Evolutionary conservation across 768 basidiomycete species (phyloP).

Genomic region (Naematelia aurantialba): DNA sequence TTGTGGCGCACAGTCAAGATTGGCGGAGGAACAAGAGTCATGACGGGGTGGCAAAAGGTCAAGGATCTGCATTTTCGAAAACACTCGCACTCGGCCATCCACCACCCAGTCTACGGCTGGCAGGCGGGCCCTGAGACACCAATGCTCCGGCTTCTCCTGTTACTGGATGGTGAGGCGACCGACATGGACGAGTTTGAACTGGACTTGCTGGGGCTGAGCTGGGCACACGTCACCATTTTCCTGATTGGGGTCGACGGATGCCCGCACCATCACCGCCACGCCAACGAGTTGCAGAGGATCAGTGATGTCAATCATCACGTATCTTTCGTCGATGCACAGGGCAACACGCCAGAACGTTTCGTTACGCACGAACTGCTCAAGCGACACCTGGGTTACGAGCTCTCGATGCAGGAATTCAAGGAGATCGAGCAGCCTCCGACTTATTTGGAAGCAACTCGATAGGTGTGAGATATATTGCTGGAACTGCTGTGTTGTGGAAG

Average conservation of each 20-base stretch:
- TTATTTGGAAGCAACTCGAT: conserved; percentile 12
- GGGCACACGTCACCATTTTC: conserved; percentile 31
- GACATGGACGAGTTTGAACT: conserved; percentile 35
- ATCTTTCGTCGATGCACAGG: conserved; percentile 18
- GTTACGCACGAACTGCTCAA: conserved; percentile 19
- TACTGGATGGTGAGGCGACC: conserved; percentile 32
- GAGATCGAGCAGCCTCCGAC: conserved; percentile 8
- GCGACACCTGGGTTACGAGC: conserved; percentile 14
- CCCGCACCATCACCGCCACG: conserved; percentile 27
- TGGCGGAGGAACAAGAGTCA: conserved; percentile 25
- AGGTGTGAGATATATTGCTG: too few species aligned
- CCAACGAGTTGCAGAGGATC: conserved; percentile 27
- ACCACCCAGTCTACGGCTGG: conserved; percentile 29
- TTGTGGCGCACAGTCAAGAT: conserved; percentile 17
- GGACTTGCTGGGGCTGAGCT: conserved; percentile 19
- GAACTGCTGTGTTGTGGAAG: too few species aligned
- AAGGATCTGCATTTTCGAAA: conserved; percentile 29
- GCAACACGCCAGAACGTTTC: conserved; percentile 18
- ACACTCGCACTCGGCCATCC: conserved; percentile 19
- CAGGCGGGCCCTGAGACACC: conserved; percentile 29
- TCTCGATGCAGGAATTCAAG: conserved; percentile 11
- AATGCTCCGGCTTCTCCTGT: conserved; percentile 20
- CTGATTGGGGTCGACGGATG: conserved; percentile 27
- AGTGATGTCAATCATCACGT: conserved; percentile 28
- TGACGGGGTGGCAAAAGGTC: conserved; percentile 31